A percentile compares a stretch with the other conserved stretches of the same genome.
Evolutionary conservation across 805 yeast species (phyloP).

Genomic region (Tetrapisispora iriomotensis): DNA sequence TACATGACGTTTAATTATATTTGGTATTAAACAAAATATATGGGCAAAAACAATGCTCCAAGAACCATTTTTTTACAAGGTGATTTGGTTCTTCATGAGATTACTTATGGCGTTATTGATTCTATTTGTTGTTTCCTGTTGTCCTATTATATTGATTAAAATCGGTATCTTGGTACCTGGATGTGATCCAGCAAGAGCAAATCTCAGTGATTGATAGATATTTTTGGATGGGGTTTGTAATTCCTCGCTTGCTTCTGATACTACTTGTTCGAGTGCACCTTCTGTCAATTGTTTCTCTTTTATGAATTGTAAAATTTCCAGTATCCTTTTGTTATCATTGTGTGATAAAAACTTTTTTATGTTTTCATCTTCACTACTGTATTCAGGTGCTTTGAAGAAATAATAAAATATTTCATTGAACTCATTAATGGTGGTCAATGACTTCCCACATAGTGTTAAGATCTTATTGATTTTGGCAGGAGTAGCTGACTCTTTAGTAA

Average conservation of each 20-base stretch:
- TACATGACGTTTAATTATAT: too few species aligned
- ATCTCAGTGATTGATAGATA: slow-evolving; percentile 51
- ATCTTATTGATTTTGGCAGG: slow-evolving; percentile 32
- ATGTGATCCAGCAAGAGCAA: slow-evolving; percentile 57
- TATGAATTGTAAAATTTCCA: slow-evolving; percentile 12
- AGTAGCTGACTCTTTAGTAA: slow-evolving; percentile 8
- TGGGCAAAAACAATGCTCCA: too few species aligned
- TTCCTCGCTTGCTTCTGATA: neutral
- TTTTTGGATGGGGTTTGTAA: slow-evolving; percentile 23
- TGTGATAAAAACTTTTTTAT: slow-evolving; percentile 23
- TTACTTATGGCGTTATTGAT: slow-evolving; percentile 5
- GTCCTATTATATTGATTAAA: slow-evolving; percentile 47
- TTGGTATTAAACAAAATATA: too few species aligned
- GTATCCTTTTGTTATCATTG: slow-evolving; percentile 8
- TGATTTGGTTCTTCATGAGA: too few species aligned
- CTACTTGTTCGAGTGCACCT: slow-evolving; percentile 4
- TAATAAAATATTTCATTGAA: slow-evolving; percentile 39
- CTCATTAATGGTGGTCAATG: slow-evolving; percentile 46
- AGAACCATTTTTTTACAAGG: too few species aligned
- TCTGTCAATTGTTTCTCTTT: slow-evolving; percentile 2
- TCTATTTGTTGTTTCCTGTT: slow-evolving; percentile 27
- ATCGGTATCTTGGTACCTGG: slow-evolving; percentile 62
- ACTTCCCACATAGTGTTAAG: slow-evolving; percentile 37
- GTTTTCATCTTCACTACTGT: slow-evolving; percentile 2
- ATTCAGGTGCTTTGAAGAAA: slow-evolving; percentile 34